Evolutionary conservation across 2,329 filamentous ascomycete species (phyloP).

Genomic region (Pseudogymnoascus sp.): DNA sequence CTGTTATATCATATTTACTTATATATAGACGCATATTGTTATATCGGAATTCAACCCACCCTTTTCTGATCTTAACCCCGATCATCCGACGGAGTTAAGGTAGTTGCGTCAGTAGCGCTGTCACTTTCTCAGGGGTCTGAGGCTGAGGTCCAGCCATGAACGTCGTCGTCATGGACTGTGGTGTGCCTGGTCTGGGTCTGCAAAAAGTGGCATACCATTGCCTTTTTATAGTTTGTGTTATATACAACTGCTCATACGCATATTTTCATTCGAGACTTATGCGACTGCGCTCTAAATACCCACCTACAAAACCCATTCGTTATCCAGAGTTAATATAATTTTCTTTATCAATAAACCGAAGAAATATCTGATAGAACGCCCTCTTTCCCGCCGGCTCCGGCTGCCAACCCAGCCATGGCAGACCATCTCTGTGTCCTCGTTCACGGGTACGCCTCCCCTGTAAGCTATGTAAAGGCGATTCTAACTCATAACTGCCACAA

Average conservation of each 20-base stretch:
- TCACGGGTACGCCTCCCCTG: constrained; percentile 42
- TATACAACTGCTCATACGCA: background rate
- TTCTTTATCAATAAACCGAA: background rate
- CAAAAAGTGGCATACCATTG: background rate
- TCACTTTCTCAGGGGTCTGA: background rate
- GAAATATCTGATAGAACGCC: background rate
- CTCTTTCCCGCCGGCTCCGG: background rate
- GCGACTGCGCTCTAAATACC: background rate
- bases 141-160: constrained; percentile 64
- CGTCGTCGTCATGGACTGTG: constrained; percentile 83
- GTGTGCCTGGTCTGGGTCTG: background rate
- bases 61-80: background rate
- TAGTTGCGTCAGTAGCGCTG: background rate
- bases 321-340: background rate
- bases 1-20: background rate
- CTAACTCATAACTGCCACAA: background rate
- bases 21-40: background rate
- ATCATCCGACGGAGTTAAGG: background rate
- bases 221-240: background rate
- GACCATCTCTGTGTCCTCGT: constrained; percentile 71
- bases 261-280: background rate
- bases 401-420: constrained; percentile 28
- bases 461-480: background rate
- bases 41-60: background rate
- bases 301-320: background rate